Conservation (phyloP, 2,329 filamentous ascomycete genomes). For the Aspergillus aculeatus region DNA sequence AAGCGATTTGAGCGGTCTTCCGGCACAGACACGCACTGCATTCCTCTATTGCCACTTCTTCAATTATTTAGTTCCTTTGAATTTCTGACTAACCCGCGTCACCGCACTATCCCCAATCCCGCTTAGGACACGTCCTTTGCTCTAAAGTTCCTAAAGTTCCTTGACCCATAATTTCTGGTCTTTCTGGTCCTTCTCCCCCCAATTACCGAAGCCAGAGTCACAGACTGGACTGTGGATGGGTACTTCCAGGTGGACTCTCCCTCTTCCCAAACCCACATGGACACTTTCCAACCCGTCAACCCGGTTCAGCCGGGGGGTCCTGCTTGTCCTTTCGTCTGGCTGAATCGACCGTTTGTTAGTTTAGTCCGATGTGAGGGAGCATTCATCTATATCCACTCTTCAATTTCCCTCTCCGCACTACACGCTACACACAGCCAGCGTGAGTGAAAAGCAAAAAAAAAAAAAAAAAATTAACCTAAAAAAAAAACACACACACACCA, state of each 20-base stretch:
- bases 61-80: too few relatives aligned
- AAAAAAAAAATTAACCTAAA: constrained; percentile 2
- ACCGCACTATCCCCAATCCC: constrained; percentile 10
- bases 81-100: constrained; percentile 21
- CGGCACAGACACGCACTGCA: constrained; percentile 17
- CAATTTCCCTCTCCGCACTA: not conserved
- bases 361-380: constrained; percentile 13
- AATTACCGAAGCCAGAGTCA: not conserved
- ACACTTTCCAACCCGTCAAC: constrained; percentile 27
- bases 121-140: constrained; percentile 17
- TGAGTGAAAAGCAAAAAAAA: not conserved
- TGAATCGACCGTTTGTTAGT: constrained; percentile 14
- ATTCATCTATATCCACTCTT: constrained; percentile 7
- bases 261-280: not conserved
- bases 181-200: not conserved
- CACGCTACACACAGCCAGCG: not conserved
- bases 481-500: constrained; percentile 1
- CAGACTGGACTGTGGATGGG: not conserved
- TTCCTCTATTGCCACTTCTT: constrained; percentile 12
- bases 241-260: too few relatives aligned
- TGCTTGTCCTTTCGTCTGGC: constrained; percentile 10
- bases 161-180: constrained; percentile 15
- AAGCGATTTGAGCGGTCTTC: constrained; percentile 11
- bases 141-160: not conserved
- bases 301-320: constrained; percentile 28